Conservation (phyloP, 345 rosid genomes). For the Brassica napus region Da-Ae NC_063446.1:1017001-1017500, state of each 20-base stretch:
- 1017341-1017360: background rate
- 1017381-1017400: background rate
- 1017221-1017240: conserved; percentile 11
- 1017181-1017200: conserved; percentile 40
- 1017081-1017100: too few species aligned
- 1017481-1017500: conserved; percentile 50
- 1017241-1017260: conserved; percentile 38
- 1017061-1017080: too few species aligned
- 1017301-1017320: conserved; percentile 1
- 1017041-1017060: too few species aligned
- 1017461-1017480: conserved; percentile 47
- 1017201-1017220: background rate
- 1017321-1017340: conserved; percentile 12
- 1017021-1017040: too few species aligned
- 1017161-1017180: conserved; percentile 20
- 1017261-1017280: conserved; percentile 31
- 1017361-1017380: conserved; percentile 8
- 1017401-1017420: conserved; percentile 43
- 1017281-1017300: background rate
- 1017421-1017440: conserved; percentile 58
- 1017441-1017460: conserved; percentile 53
- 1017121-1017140: too few species aligned
- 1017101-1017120: too few species aligned
- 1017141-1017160: background rate
- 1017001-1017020: too few species aligned